phyloP scores from a whole-genome alignment of 768 basidiomycete species.

The Bullera alba region DNA sequence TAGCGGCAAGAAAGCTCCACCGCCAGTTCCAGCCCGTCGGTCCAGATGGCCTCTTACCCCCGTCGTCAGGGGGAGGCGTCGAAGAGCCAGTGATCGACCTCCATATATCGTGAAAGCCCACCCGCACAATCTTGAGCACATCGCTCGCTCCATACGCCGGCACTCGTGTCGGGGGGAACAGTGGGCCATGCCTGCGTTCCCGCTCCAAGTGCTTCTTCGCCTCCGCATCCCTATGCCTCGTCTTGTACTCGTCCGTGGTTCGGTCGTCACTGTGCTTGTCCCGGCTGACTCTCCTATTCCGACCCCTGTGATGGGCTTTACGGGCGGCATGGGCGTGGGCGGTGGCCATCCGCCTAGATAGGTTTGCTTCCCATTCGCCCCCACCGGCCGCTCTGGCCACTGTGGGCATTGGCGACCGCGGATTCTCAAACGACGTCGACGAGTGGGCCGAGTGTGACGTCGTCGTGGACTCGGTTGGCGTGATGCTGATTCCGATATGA shows the following conservation, averaged over 20 bases:
- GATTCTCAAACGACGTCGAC: neutral
- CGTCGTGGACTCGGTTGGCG: neutral
- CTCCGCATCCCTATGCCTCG: neutral
- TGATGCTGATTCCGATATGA: neutral
- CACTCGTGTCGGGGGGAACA: no score
- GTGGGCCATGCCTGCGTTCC: neutral
- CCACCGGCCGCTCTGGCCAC: conserved; percentile 29
- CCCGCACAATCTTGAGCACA: neutral
- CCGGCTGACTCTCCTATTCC: neutral
- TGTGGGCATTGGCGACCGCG: conserved; percentile 20
- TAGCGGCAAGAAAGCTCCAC: neutral
- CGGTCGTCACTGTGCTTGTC: neutral
- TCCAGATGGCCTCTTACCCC: no score
- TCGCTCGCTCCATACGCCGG: no score
- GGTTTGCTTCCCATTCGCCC: conserved; percentile 40
- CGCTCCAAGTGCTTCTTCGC: neutral
- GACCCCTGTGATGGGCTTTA: no score
- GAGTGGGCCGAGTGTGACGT: neutral
- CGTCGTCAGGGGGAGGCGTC: neutral
- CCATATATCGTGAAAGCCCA: neutral
- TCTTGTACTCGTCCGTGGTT: no score
- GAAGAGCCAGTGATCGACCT: neutral
- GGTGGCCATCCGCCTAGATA: conserved; percentile 25
- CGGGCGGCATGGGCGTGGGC: neutral
- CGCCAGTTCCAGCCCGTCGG: no score